phyloP scores from a whole-genome alignment of 306 rosid genomes.

The Senna tora region DNA sequence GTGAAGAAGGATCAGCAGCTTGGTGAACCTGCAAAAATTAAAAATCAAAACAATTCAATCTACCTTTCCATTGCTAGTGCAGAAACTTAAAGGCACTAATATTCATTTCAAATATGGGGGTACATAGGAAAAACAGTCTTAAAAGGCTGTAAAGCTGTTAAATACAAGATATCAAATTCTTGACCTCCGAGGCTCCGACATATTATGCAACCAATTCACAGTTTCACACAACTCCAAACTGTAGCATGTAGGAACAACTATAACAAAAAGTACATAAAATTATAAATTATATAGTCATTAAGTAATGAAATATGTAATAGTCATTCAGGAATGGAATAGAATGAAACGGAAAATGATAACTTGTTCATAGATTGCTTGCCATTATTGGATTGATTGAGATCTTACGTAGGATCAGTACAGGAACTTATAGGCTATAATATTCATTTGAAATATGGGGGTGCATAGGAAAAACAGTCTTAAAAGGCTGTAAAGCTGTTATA shows the following conservation, averaged over 20 bases:
- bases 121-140: conserved; percentile 18
- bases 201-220: conserved; percentile 32
- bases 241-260: neutral
- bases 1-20: conserved; percentile 47
- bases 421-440: conserved; percentile 12
- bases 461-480: conserved; percentile 27
- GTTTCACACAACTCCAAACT: conserved; percentile 33
- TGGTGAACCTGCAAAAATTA: conserved; percentile 56
- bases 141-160: conserved; percentile 20
- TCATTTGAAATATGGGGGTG: conserved; percentile 3
- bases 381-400: too few species aligned
- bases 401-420: too few species aligned
- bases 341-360: neutral
- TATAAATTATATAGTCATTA: neutral
- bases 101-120: conserved; percentile 11
- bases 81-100: conserved; percentile 1
- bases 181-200: conserved; percentile 12
- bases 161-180: conserved; percentile 32
- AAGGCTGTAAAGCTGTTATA: conserved; percentile 6
- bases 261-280: neutral
- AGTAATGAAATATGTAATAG: neutral
- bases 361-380: neutral
- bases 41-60: conserved; percentile 20
- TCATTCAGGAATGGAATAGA: neutral
- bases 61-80: conserved; percentile 23